A percentile compares a stretch with the other conserved stretches of the same genome.
Evolutionary conservation across 1,284 basidiomycete species (phyloP).

Genomic region (Leucocoprinus gongylophorus): DNA sequence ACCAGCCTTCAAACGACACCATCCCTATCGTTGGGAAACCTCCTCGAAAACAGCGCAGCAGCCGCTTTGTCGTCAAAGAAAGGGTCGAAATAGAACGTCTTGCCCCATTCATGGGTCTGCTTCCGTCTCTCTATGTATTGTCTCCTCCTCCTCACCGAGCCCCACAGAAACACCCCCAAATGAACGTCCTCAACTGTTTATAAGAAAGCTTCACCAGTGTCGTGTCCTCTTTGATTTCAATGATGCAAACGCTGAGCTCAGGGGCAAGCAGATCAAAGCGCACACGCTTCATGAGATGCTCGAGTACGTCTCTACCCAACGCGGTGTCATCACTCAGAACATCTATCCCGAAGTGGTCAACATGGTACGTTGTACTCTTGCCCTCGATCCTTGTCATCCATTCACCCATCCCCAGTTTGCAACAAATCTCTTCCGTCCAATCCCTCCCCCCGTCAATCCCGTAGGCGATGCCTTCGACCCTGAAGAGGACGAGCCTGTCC

Average conservation of each 20-base stretch:
- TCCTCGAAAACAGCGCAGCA: slow-evolving; percentile 92
- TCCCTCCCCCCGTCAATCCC: slow-evolving; percentile 98
- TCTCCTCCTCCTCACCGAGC: slow-evolving; percentile 2
- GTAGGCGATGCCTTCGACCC: slow-evolving; percentile 98
- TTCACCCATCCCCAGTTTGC: slow-evolving; percentile 61
- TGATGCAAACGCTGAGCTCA: slow-evolving; percentile 91
- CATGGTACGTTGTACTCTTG: slow-evolving; percentile 63
- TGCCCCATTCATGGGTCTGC: slow-evolving; percentile 85
- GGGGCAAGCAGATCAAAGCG: slow-evolving; percentile 98
- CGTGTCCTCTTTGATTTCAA: slow-evolving; percentile 99
- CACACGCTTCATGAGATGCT: slow-evolving; percentile 98
- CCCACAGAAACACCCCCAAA: slow-evolving; percentile 77
- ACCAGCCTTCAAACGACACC: slow-evolving; percentile 82
- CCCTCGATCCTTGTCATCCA: slow-evolving; percentile 6
- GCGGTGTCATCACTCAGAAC: slow-evolving; percentile 93
- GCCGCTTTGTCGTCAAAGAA: slow-evolving; percentile 93
- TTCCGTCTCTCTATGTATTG: slow-evolving; percentile 14
- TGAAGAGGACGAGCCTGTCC: slow-evolving; percentile 98
- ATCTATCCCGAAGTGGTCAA: slow-evolving; percentile 99
- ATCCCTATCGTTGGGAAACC: slow-evolving; percentile 94
- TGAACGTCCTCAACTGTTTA: slow-evolving; percentile 88
- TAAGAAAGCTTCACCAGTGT: slow-evolving; percentile 95
- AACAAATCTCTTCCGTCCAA: slow-evolving; percentile 97
- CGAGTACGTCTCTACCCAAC: slow-evolving; percentile 97
- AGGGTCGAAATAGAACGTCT: slow-evolving; percentile 95